Base-by-base conservation (phyloP, 2,329 filamentous ascomycete species). In the Orbilia javanica region DNA sequence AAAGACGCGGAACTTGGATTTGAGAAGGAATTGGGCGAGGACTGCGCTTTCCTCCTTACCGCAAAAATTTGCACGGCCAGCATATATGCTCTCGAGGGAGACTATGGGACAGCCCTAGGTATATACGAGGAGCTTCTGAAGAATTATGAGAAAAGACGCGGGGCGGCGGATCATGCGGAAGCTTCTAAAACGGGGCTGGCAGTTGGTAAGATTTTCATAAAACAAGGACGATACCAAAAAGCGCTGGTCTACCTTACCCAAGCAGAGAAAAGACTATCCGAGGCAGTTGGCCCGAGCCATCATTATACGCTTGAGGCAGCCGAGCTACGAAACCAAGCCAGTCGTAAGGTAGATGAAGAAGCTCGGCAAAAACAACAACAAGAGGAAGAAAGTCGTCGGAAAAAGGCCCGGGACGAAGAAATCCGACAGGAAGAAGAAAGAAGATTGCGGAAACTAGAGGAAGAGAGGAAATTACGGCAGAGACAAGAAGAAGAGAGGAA, bases 41-140 rank as follows among this genome's bases (percentile, higher is more conserved):
- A 34, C 11, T 15, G 50, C 22, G 11, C 3, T 0, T 34, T 34
- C 13, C 6, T 71, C 6, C 22, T 71, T 15, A n/a, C 39, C 2
- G 44, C 31, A 8, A 71, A 71, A 34, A 8, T 15, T 1, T 71
- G 55, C 15, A n/a, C 36, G 20, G 68, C 68, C 10, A 44, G 34
- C 13, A 64, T 71, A 64, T 44, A 53, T 34, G 44, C 48, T 22
- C 7, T 42, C 7, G 42, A 71, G 3, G 57, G 18, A 36, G 20
- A 71, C 8, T 64, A 64, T 22, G n/a, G 44, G 15, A 25, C 10
- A 6, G 68, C 68, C 10, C 57, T 71, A 5, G n/a, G 13, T 4
- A 22, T 71, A n/a, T 64, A 71, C n/a, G 27, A 22, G 27, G 20
- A 71, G 25, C 55, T 53, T 5, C 11, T 71, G 20, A 31, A 20